Conservation (phyloP, 2,329 filamentous ascomycete species). For the Xylariales sp. region DNA sequence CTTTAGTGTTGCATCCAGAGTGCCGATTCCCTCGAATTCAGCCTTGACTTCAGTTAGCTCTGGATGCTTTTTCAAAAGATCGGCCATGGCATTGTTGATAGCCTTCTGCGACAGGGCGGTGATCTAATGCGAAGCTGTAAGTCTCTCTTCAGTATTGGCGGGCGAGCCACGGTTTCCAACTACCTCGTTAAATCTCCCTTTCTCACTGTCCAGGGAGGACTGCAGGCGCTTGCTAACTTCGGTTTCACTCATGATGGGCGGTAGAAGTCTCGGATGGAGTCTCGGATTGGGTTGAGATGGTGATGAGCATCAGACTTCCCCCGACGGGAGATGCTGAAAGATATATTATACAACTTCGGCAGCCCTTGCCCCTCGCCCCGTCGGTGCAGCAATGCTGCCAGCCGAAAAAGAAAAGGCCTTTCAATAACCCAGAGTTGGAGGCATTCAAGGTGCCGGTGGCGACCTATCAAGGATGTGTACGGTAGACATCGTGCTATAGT, state of each 20-base stretch:
- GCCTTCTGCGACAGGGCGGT: conserved; percentile 1
- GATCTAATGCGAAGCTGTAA: conserved; percentile 14
- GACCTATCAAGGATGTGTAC: conserved; percentile 7
- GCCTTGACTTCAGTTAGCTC: conserved; percentile 3
- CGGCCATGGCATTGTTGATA: not conserved
- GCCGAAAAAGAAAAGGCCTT: conserved; percentile 4
- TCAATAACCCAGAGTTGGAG: not conserved
- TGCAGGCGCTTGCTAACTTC: conserved; percentile 13
- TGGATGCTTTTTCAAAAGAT: not conserved
- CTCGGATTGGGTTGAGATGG: conserved; percentile 9
- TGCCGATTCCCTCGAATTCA: conserved; percentile 3
- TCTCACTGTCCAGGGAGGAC: conserved; percentile 4
- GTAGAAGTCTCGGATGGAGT: conserved; percentile 4
- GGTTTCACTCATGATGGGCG: conserved; percentile 15
- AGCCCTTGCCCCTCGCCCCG: not conserved
- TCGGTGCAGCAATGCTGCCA: not conserved
- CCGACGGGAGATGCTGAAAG: conserved; percentile 9
- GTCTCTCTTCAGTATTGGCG: conserved; percentile 9
- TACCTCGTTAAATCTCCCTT: conserved; percentile 12
- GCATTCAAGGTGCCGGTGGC: not conserved
- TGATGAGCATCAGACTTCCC: conserved; percentile 7
- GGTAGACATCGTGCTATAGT: conserved; percentile 1
- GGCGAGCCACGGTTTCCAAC: conserved; percentile 8
- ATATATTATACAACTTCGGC: conserved; percentile 6
- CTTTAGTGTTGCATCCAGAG: conserved; percentile 2